Base-by-base conservation (phyloP, 1,139 yeast genomes). In the Pneumocystis wakefieldiae region DNA sequence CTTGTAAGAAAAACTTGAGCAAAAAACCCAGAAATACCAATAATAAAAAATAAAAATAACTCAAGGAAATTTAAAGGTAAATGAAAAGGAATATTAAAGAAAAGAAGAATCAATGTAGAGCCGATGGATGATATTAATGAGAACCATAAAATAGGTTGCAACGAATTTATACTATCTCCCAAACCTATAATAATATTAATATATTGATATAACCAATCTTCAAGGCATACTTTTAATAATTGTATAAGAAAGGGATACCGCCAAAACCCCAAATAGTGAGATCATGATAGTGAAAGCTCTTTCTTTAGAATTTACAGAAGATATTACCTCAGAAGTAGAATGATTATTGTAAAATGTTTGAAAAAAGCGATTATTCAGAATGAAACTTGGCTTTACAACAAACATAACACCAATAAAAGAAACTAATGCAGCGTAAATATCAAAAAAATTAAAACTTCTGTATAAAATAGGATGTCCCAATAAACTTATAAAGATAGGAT, bases 1-100 rank as follows among this genome's bases (percentile, higher is more conserved):
- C 89, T 84, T 0, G 97, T 87, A 64, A 87, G 74, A 38, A 85
- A 76, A 69, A 84, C 83, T 72, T 90, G 96, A 83, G 86, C 86
- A 64, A 84, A 74, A 72, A 90, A 90, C 0, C 97, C 97, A 59
- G 87, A 80, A 14, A 85, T 68, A 1, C 96, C 96, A 67, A 88
- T 79, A 38, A 80, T 72, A 1, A 76, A 64, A 67, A 90, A 80
- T 39, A 86, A 74, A 6, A 75, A 68, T 94, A 95, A 86, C 71
- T 88, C 92, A 68, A 76, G 76, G 1, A 69, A 58, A 35, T 81
- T 80, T 35, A 77, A 78, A 0, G 96, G 96, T 1, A 83, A 68
- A 61, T 78, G 82, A 72, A 88, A 84, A 1, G 79, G 71, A 64
- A 85, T 73, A 0, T 83, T 79, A 0, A 95, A 94, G 0, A 83